Evolutionary conservation across 23 red algal genomes (phyloP), one percentile per base, ranked within the genome.

Genomic region (Pyropia haitanensis): DNA sequence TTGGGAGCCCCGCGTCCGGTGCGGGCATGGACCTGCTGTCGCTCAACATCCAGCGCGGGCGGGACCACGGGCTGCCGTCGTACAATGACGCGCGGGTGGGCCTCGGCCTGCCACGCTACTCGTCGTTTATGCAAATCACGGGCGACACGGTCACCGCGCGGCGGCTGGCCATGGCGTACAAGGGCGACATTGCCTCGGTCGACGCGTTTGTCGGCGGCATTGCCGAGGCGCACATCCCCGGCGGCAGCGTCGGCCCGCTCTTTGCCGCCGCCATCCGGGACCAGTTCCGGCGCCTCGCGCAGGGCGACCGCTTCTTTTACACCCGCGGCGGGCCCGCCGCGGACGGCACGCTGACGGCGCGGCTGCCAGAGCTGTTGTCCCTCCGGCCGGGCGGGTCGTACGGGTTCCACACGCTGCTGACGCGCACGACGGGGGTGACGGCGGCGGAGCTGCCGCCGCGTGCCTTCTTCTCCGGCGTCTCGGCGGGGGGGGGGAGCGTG

Each of bases 281-380:
- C 16, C 72, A 88, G 53, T 88, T 88, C 28, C 52, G 31, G 0
- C 55, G 83, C 14, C 27, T 88, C 15, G 48, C 61, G 26, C 56
- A 79, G 18, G 83, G 73, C 3, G 83, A 88, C 46, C 83, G 67
- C 14, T 88, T 88, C 51, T 88, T 77, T 39, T 87, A 84, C 39
- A 46, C 39, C 39, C 39, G 39, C 39, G 39, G 39, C 10, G 39
- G 39, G 39, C 39, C 39, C 4, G 39, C 39, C 4, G 10, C 10
- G 8, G 39, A 46, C 10, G 39, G 39, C 0, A 12, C 2, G 7
- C 39, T 46, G 5, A 46, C 39, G 4, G 39, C 39, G 0, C 39
- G 39, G 5, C 39, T 46, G 7, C 39, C 39, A 1, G 39, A 46
- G 39, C 39, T 46, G 4, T 3, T 13, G 0, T 1, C 4, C 39